Percentiles rank a stretch among this genome's conserved stretches.
These are phyloP conservation scores for Colletotrichum musae DNA, from an alignment of 2,329 filamentous ascomycete species.

Conservation along the genomic window DNA sequence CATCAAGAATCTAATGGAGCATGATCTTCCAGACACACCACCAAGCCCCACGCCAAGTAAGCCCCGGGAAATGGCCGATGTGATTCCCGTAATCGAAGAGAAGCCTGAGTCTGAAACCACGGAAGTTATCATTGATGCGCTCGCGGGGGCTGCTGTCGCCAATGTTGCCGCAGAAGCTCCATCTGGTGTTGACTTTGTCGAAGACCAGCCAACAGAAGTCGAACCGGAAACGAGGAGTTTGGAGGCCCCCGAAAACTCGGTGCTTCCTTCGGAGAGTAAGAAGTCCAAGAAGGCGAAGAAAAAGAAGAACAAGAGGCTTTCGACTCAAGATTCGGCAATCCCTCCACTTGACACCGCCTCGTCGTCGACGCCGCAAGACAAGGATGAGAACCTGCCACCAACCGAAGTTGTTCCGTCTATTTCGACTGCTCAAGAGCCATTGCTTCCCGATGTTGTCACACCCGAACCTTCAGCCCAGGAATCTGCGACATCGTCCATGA, in stretches of 20 bases:
- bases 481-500: no score
- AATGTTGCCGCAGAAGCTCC: slow-evolving; percentile 20
- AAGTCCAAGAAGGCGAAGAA: slow-evolving; percentile 51
- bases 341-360: neutral
- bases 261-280: slow-evolving; percentile 38
- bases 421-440: neutral
- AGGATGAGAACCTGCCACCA: neutral
- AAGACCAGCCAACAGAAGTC: neutral
- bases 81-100: slow-evolving; percentile 46
- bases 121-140: slow-evolving; percentile 4
- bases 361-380: slow-evolving; percentile 2
- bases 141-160: slow-evolving; percentile 23
- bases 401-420: neutral
- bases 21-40: slow-evolving; percentile 43
- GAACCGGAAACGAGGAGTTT: slow-evolving; percentile 20
- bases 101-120: slow-evolving; percentile 38
- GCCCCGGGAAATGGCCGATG: slow-evolving; percentile 36
- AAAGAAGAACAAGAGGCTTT: slow-evolving; percentile 46
- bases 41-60: slow-evolving; percentile 47
- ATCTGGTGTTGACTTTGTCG: neutral
- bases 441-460: neutral
- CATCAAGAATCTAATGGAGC: slow-evolving; percentile 47
- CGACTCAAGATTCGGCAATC: neutral
- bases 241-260: neutral
- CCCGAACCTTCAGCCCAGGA: no score